Base-by-base conservation (phyloP, 2,329 filamentous ascomycete genomes). In the Microascus cirrosus region DNA sequence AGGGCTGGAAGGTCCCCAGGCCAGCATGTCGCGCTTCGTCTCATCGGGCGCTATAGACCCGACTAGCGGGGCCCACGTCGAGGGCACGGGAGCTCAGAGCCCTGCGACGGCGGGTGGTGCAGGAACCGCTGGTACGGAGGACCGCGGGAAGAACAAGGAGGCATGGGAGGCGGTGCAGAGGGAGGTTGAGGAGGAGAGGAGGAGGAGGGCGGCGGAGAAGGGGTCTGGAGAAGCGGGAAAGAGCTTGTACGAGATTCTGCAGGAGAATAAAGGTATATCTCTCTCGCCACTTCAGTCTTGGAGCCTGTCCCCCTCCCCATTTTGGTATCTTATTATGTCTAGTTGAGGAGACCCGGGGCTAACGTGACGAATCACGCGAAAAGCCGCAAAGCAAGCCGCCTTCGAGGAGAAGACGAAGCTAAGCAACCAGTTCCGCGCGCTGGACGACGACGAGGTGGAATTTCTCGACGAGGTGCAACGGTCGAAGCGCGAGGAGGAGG, bases 371-470 rank as follows among this genome's bases (percentile, higher is more conserved):
- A 15, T 45, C 15, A 45, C 18, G 18, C 39, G 2, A 45, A 56
- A 59, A 87, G 88, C 85, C 62, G 87, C 87, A 59, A 93, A 92
- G 71, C 87, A 93, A 72, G 88, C 89, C 22, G 87, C 85, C 10
- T 90, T 91, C 69, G 89, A 91, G 69, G 89, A 93, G 70, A 78
- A 85, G 61, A 80, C 79, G 61, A 80, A 80, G 62, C 74, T 93
- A 56, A 82, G 83, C 66, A 89, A 93, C 65, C 89, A 93, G 73
- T 92, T 91, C 68, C 82, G 85, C 45, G 77, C 86, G 2, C 77
- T 94, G 34, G 86, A 93, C 67, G 87, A 90, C 60, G 87, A 91
- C 67, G 89, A 93, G 73, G 77, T 87, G 55, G 87, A 87, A 22
- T 93, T 90, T 63, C 72, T 94, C 55, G 83, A 86, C 53, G 80